phyloP scores from a whole-genome alignment of 2,329 filamentous ascomycete genomes.

The Rutstroemia sydowiana region DNA sequence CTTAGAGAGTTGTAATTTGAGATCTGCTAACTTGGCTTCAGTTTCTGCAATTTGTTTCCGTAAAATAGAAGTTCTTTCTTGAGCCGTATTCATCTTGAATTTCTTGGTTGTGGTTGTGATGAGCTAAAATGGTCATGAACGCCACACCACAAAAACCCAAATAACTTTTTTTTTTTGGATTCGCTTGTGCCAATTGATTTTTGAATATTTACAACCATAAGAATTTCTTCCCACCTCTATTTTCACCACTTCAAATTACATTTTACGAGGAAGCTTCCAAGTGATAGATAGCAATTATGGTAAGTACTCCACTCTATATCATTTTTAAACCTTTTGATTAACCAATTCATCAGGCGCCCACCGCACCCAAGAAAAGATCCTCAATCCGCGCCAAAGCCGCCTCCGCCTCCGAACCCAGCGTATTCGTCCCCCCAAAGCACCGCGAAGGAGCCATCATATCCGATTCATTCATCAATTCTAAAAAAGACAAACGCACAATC shows the following conservation, averaged over 20 bases:
- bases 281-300: conserved; percentile 11
- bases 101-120: not conserved
- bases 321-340: conserved; percentile 13
- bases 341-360: conserved; percentile 32
- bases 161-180: not conserved
- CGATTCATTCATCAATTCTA: conserved; percentile 60
- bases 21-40: conserved; percentile 40
- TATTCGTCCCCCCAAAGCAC: conserved; percentile 19
- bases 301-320: conserved; percentile 3
- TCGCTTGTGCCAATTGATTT: not conserved
- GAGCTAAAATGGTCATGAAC: not conserved
- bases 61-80: conserved; percentile 33
- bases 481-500: conserved; percentile 76
- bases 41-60: conserved; percentile 39
- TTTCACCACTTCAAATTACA: not conserved
- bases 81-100: conserved; percentile 32
- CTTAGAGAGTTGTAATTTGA: conserved; percentile 39
- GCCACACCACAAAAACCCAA: not conserved
- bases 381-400: conserved; percentile 50
- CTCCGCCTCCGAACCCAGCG: conserved; percentile 44
- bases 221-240: not conserved
- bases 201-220: not conserved
- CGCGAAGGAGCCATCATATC: conserved; percentile 43
- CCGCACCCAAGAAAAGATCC: conserved; percentile 43
- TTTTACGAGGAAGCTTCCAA: not conserved